These are phyloP conservation scores for Macrophomina pseudophaseolina DNA, from an alignment of 2,329 filamentous ascomycete genomes.

Conservation along the genomic window DNA sequence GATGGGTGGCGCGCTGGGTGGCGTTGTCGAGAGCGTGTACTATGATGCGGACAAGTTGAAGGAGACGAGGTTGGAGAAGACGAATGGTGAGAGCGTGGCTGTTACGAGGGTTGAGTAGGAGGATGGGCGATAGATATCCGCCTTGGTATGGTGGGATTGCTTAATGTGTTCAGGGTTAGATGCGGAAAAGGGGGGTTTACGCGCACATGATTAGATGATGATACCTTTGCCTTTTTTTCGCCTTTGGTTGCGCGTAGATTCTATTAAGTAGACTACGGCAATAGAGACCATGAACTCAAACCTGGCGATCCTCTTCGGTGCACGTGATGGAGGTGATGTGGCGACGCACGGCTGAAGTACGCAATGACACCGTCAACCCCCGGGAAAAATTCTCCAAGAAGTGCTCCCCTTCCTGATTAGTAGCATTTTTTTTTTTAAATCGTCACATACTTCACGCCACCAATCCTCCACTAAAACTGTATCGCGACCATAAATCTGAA, in stretches of 20 bases:
- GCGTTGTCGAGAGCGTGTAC: slow-evolving; percentile 22
- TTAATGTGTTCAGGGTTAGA: background rate
- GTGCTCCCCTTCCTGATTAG: no score
- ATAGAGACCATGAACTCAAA: slow-evolving; percentile 5
- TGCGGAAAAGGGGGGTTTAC: background rate
- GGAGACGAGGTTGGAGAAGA: slow-evolving; percentile 11
- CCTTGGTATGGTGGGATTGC: background rate
- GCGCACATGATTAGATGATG: slow-evolving; percentile 15
- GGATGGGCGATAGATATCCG: background rate
- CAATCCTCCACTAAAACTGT: no score
- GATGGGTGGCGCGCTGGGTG: slow-evolving; percentile 30
- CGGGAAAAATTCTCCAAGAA: no score
- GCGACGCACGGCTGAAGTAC: no score
- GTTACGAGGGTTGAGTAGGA: background rate
- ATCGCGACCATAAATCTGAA: no score
- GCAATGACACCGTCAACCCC: no score
- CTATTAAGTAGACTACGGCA: slow-evolving; percentile 4
- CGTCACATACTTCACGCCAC: no score
- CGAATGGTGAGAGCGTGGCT: background rate
- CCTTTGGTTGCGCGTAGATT: background rate
- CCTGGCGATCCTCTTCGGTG: background rate
- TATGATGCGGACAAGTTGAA: slow-evolving; percentile 20
- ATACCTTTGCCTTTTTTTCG: slow-evolving; percentile 3
- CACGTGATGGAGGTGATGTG: no score
- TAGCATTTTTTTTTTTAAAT: no score